Base-by-base conservation (phyloP, 106 monocot species). In the Phalaenopsis aphrodite region DNA sequence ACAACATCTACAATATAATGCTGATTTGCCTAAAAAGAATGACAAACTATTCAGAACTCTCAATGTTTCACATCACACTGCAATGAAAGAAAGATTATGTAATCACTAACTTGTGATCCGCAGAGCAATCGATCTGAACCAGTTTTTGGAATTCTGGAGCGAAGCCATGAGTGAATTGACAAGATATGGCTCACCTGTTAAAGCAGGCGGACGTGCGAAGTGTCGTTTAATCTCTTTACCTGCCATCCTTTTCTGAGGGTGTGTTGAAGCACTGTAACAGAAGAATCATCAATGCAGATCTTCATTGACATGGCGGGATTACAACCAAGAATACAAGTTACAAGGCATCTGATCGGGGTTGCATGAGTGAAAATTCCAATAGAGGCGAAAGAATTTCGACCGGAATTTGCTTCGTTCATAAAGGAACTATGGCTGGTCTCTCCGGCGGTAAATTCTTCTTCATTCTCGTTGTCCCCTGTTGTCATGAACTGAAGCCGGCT, bases 151-250 rank as follows among this genome's bases (percentile, higher is more conserved):
- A n/a, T n/a, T 61, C 21, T 61, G 61, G 21, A 61, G 19, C 61
- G 2, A 19, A 61, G 57, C 19, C 57, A 57, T 57, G 57, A 57
- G 57, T 17, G 19, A 17, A 57, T 14, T 4, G 7, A 30, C 23
- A 67, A 7, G 2, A 72, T 10, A 76, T 49, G 49, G 49, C 11
- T 69, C 69, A 74, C 5, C 42, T 41, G 46, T 87, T 77, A 99
- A 9, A 99, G 90, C 81, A 99, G 98, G 81, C 98, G 91, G 46
- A 99, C 91, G 88, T 99, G 98, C 65, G 98, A 87, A 39, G 98
- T 94, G 82, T 99, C 98, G 73, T 99, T 99, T 73, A 92, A 42
- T 83, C 91, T 84, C 85, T 89, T 99, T 73, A 99, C 87, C 80
- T 89, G 88, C 98, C 98, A 99, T 21, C 98, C 98, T 15, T 84